A percentile compares a stretch with the other conserved stretches of the same genome.
Conservation (phyloP, 2,329 filamentous ascomycete species). For the Stagonosporopsis rhizophila region DNA sequence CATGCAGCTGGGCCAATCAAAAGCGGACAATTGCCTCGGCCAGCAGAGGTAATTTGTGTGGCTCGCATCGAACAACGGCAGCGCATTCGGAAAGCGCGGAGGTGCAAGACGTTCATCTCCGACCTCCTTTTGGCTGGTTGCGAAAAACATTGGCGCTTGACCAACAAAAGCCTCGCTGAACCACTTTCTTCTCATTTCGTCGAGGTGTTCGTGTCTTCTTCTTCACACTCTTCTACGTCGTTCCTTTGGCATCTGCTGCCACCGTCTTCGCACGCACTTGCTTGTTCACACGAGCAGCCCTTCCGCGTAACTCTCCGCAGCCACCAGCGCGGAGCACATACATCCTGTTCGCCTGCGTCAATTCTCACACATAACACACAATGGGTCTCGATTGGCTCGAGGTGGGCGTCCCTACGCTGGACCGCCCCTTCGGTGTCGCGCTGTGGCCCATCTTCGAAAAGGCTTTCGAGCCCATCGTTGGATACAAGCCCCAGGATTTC, state of each 20-base stretch:
- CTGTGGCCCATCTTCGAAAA: slow-evolving; percentile 96
- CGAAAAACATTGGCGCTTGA: slow-evolving; percentile 34
- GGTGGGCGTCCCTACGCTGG: slow-evolving; percentile 74
- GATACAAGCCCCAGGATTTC: slow-evolving; percentile 88
- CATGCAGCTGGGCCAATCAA: slow-evolving; percentile 24
- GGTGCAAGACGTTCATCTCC: slow-evolving; percentile 43
- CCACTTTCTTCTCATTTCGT: slow-evolving; percentile 24
- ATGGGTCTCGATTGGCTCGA: slow-evolving; percentile 64
- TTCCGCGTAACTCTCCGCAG: slow-evolving; percentile 20
- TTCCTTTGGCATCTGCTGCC: slow-evolving; percentile 45
- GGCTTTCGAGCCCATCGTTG: slow-evolving; percentile 75
- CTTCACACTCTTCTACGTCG: slow-evolving; percentile 44
- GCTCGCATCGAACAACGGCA: slow-evolving; percentile 24
- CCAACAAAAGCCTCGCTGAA: slow-evolving; percentile 31
- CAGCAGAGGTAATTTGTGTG: slow-evolving; percentile 26
- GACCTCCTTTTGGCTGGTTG: slow-evolving; percentile 44
- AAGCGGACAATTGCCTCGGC: slow-evolving; percentile 28
- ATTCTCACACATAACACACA: slow-evolving; percentile 26
- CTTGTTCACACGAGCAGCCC: slow-evolving; percentile 23
- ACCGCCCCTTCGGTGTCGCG: slow-evolving; percentile 88
- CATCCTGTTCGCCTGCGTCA: slow-evolving; percentile 5
- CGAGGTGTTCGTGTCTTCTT: slow-evolving; percentile 33
- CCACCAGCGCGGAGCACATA: slow-evolving; percentile 6
- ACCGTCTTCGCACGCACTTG: slow-evolving; percentile 12
- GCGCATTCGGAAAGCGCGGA: slow-evolving; percentile 38